These are phyloP conservation scores for Hyphopichia buzzinii DNA, from an alignment of 1,139 yeast genomes.

Conservation along the genomic window DNA sequence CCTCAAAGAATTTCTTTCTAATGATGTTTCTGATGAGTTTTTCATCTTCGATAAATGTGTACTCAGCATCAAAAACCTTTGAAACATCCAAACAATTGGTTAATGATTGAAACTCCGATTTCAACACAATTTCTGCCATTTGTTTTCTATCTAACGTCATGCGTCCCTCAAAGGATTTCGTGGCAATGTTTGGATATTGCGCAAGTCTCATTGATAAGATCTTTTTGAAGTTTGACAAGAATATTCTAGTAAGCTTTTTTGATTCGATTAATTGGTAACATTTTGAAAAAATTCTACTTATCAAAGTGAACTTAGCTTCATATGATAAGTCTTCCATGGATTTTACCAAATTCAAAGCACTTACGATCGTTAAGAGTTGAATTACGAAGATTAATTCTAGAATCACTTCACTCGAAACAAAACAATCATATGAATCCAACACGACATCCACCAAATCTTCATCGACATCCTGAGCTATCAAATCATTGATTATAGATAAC, in stretches of 20 bases:
- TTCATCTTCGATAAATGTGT: conserved; percentile 51
- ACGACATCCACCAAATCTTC: conserved; percentile 45
- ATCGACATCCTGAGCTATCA: conserved; percentile 29
- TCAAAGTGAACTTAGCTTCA: conserved; percentile 28
- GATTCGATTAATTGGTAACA: conserved; percentile 46
- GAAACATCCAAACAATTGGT: conserved; percentile 35
- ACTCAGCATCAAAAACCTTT: conserved; percentile 26
- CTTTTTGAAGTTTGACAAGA: conserved; percentile 27
- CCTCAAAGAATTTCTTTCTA: conserved; percentile 45
- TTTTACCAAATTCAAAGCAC: conserved; percentile 30
- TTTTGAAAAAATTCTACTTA: conserved; percentile 47
- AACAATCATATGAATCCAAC: conserved; percentile 61
- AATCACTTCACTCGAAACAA: conserved; percentile 51
- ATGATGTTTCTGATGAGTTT: conserved; percentile 55
- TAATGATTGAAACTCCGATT: conserved; percentile 53
- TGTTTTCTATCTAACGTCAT: conserved; percentile 16
- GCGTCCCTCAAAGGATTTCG: conserved; percentile 18
- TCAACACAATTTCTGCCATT: conserved; percentile 55
- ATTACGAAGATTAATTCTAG: conserved; percentile 55
- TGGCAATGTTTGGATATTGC: conserved; percentile 39
- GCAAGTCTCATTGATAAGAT: conserved; percentile 34
- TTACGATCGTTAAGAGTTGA: conserved; percentile 49
- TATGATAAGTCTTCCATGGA: conserved; percentile 27
- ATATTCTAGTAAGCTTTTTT: conserved; percentile 36
- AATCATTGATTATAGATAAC: conserved; percentile 22